These are phyloP conservation scores for Coemansia sp. DNA, from an alignment of 192 early-diverging fungal species.

Conservation along the genomic window DNA sequence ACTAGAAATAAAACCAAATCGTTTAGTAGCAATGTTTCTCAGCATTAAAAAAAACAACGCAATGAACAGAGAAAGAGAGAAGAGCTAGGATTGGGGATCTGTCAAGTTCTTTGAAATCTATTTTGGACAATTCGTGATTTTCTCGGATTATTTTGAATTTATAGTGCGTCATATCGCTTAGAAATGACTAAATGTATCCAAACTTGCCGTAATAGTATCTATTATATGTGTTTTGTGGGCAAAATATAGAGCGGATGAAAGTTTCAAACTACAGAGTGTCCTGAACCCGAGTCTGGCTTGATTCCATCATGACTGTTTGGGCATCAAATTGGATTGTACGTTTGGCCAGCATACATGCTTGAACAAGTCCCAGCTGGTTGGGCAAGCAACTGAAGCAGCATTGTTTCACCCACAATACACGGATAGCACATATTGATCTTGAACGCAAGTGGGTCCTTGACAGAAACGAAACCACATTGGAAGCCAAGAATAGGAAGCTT, in stretches of 20 bases:
- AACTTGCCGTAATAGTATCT: too few species aligned
- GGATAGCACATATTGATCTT: constrained; percentile 82
- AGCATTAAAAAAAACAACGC: constrained; percentile 3
- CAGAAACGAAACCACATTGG: constrained; percentile 66
- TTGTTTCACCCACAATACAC: constrained; percentile 86
- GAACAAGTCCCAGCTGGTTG: constrained; percentile 61
- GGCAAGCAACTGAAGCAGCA: constrained; percentile 77
- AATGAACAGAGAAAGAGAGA: constrained; percentile 5
- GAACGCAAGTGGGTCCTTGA: constrained; percentile 69
- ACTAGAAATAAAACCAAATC: constrained; percentile 16
- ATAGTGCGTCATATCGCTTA: too few species aligned
- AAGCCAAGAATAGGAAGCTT: constrained; percentile 82
- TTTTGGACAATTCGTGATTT: too few species aligned
- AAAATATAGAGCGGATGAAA: too few species aligned
- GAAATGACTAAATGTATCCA: too few species aligned
- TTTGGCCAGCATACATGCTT: constrained; percentile 69
- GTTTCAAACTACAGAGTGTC: constrained; percentile 12
- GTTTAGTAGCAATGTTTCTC: constrained; percentile 9
- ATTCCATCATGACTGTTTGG: constrained; percentile 88
- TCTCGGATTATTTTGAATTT: too few species aligned
- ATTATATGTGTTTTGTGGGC: too few species aligned
- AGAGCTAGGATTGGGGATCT: neutral
- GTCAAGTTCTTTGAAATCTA: too few species aligned
- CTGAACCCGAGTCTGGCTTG: constrained; percentile 26
- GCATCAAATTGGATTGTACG: constrained; percentile 97